Evolutionary conservation across 345 rosid genomes (phyloP).

Genomic region (Excoecaria agallocha): DNA sequence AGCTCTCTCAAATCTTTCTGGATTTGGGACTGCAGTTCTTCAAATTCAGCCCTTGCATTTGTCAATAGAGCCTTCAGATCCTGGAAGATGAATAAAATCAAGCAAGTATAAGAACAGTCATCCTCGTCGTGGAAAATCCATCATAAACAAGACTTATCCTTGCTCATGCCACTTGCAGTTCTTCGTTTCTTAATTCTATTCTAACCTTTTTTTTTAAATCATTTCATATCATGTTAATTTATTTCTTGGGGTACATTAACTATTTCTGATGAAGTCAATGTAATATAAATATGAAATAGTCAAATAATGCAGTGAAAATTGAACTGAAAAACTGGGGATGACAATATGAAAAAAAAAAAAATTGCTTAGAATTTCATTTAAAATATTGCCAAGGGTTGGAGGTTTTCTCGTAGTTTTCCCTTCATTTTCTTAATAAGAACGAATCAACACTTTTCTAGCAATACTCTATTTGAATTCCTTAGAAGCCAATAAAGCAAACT

Average conservation of each 20-base stretch:
- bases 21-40: slow-evolving; percentile 54
- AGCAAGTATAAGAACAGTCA: not conserved
- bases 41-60: slow-evolving; percentile 61
- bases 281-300: not conserved
- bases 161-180: not conserved
- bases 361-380: too few relatives aligned
- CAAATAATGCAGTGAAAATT: not conserved
- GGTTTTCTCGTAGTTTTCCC: too few relatives aligned
- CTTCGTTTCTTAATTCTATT: not conserved
- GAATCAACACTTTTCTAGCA: not conserved
- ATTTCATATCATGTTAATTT: not conserved
- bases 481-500: not conserved
- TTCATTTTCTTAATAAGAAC: not conserved
- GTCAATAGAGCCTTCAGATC: slow-evolving; percentile 60
- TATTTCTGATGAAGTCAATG: not conserved
- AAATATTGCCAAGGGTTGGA: too few relatives aligned
- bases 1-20: slow-evolving; percentile 63
- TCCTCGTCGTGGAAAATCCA: not conserved
- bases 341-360: too few relatives aligned
- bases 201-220: not conserved
- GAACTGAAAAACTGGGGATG: not conserved
- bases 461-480: not conserved
- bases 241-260: not conserved
- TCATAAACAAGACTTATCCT: not conserved
- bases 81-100: slow-evolving; percentile 32